Evolutionary conservation across 148 eudicot genomes (phyloP).

Genomic region (Suaeda aralocaspica): DNA sequence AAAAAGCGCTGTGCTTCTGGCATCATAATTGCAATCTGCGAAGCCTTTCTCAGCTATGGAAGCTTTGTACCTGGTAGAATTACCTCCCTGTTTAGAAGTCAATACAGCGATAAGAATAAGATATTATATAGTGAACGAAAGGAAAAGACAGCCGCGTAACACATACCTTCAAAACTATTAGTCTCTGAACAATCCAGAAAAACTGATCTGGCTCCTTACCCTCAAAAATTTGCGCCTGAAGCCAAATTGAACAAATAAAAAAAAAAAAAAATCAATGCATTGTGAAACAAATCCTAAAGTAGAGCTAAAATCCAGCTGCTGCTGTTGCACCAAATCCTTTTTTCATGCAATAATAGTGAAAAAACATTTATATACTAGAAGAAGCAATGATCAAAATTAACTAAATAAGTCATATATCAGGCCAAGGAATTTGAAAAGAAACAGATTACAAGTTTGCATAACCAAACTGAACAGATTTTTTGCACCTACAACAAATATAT

Average conservation of each 20-base stretch:
- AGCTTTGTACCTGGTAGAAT: constrained; percentile 1
- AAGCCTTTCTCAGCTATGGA: not conserved
- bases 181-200: constrained; percentile 11
- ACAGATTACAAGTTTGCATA: not conserved
- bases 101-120: not conserved
- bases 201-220: constrained; percentile 13
- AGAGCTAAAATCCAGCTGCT: not conserved
- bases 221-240: constrained; percentile 7
- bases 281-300: not conserved
- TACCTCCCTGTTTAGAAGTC: constrained; percentile 7
- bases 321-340: too few relatives aligned
- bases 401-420: too few relatives aligned
- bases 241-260: not conserved
- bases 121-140: not conserved
- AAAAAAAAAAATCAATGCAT: not conserved
- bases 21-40: not conserved
- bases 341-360: not conserved
- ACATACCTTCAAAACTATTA: not conserved
- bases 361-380: not conserved
- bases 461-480: not conserved
- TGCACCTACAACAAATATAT: not conserved
- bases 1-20: constrained; percentile 30
- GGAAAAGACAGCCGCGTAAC: not conserved
- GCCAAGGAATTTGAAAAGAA: not conserved
- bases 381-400: not conserved